Base-by-base conservation (phyloP, 108 stramenopile species). In the Cyclotella choctawhatcheeana region DNA sequence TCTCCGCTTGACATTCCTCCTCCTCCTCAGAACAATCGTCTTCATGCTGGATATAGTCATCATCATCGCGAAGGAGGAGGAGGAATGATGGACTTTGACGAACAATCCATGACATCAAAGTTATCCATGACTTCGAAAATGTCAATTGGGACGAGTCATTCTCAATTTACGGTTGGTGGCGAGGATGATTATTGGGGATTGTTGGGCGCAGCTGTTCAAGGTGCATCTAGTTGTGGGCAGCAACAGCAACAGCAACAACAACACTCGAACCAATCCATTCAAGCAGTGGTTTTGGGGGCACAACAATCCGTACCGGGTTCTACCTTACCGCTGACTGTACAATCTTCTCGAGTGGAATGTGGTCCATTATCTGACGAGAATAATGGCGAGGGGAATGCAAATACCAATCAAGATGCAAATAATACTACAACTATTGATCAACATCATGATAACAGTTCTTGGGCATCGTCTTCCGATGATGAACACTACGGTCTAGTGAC, bases 1-100 rank as follows among this genome's bases (percentile, higher is more conserved):
- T 79, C 84, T 30, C 69, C 79, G 43, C 65, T 82, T 22, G 81
- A 82, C 56, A 33, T 67, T 21, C 72, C 73, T 54, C 64, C 74
- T 51, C 59, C 69, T 40, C 59, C 30, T 37, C 21, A 33, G 32
- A 48, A 68, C 30, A 51, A 61, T 48, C 33, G 21, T 14, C 52
- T 52, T 10, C 16, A 25, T 21, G 26, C 45, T 25, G 24, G 26
- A 21, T 17, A 17, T 24, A 18, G 25, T 7, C 30, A 54, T 69
- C 44, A 5, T 27, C 58, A 70, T 14, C 27, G n/a, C n/a, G n/a
- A n/a, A n/a, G n/a, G n/a, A n/a, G n/a, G n/a, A n/a, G n/a, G n/a
- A n/a, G n/a, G 37, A 40, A 12, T 8, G 37, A 40, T 25, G 26
- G 69, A 40, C 26, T 22, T 40, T 20, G 67, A 73, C 47, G 63